A percentile compares a stretch with the other conserved stretches of the same genome.
These are phyloP conservation scores for Nemophila menziesii DNA, from an alignment of 257 asterid species.

Conservation along the genomic window DNA sequence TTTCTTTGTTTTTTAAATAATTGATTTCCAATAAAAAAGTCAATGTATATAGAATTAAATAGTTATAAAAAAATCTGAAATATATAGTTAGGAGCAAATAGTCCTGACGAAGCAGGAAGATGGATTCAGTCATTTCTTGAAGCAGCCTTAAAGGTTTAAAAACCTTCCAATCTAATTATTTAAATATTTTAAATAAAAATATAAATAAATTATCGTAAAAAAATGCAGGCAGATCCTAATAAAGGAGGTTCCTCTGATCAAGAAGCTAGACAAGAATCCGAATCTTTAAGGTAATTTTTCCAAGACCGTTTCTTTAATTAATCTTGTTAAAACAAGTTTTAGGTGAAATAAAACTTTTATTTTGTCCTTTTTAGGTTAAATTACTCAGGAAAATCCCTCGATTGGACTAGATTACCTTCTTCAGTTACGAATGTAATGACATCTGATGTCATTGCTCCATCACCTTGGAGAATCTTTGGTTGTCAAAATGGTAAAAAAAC, in stretches of 20 bases:
- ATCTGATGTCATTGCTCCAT: constrained; percentile 87
- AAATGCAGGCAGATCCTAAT: constrained; percentile 61
- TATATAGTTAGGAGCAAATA: constrained; percentile 84
- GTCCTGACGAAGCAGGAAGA: constrained; percentile 96
- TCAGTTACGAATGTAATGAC: constrained; percentile 53
- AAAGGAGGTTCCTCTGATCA: constrained; percentile 27
- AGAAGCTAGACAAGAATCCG: constrained; percentile 30
- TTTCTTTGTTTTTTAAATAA: no score
- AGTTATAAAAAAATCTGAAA: constrained; percentile 14
- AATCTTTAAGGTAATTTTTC: constrained; percentile 46
- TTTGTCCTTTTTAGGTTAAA: no score
- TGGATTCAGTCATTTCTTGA: constrained; percentile 91
- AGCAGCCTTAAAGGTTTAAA: constrained; percentile 77
- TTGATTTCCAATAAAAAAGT: constrained; percentile 9
- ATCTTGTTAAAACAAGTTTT: constrained; percentile 1
- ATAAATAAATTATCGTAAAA: constrained; percentile 15
- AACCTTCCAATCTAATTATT: constrained; percentile 16
- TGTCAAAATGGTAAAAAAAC: constrained; percentile 85
- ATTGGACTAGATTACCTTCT: constrained; percentile 76
- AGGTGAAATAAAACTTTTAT: no score
- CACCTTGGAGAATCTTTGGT: constrained; percentile 95
- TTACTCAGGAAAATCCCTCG: constrained; percentile 47
- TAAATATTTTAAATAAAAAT: constrained; percentile 1
- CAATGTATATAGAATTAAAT: no score
- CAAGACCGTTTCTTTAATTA: constrained; percentile 3